Conservation (phyloP, 202 grass and related monocot species). For the Hordeum pubiflorum region DNA sequence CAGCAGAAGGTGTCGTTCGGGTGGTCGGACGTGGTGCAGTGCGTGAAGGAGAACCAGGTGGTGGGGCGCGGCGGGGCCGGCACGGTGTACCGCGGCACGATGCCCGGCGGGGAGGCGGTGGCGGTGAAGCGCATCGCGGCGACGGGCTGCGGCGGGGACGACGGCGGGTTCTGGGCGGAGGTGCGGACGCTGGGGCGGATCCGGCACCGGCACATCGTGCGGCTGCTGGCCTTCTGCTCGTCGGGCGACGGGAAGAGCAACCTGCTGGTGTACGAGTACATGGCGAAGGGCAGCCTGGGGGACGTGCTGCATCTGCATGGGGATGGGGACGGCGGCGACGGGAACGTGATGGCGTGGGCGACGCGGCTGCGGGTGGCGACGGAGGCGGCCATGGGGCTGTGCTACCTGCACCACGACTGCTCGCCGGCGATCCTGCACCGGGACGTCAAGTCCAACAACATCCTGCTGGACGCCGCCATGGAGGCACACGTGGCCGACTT, state of each 20-base stretch:
- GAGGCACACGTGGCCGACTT: slow-evolving; percentile 90
- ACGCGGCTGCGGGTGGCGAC: slow-evolving; percentile 57
- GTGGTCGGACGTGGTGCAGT: slow-evolving; percentile 66
- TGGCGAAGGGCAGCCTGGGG: slow-evolving; percentile 60
- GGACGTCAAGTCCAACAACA: slow-evolving; percentile 91
- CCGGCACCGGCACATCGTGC: slow-evolving; percentile 78
- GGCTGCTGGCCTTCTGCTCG: slow-evolving; percentile 62
- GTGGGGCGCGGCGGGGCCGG: slow-evolving; percentile 79
- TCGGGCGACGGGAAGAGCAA: slow-evolving; percentile 14
- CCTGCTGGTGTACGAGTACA: slow-evolving; percentile 84
- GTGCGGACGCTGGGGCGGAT: slow-evolving; percentile 83
- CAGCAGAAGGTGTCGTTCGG: slow-evolving; percentile 64
- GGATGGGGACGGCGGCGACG: slow-evolving; percentile 4
- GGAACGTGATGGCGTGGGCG: slow-evolving; percentile 25
- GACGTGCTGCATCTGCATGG: slow-evolving; percentile 45
- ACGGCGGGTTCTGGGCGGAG: slow-evolving; percentile 83
- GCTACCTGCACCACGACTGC: slow-evolving; percentile 90
- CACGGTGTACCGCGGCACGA: slow-evolving; percentile 67
- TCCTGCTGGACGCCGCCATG: slow-evolving; percentile 51
- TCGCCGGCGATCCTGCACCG: slow-evolving; percentile 71
- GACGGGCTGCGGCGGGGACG: background rate
- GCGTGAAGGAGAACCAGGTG: slow-evolving; percentile 66
- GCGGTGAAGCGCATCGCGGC: slow-evolving; percentile 72
- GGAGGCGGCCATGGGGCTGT: slow-evolving; percentile 71
- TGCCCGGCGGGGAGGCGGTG: slow-evolving; percentile 59